Evolutionary conservation across 2,329 filamentous ascomycete species (phyloP), one percentile per base, ranked within the genome.

Genomic region (Trichophyton schoenleinii): DNA sequence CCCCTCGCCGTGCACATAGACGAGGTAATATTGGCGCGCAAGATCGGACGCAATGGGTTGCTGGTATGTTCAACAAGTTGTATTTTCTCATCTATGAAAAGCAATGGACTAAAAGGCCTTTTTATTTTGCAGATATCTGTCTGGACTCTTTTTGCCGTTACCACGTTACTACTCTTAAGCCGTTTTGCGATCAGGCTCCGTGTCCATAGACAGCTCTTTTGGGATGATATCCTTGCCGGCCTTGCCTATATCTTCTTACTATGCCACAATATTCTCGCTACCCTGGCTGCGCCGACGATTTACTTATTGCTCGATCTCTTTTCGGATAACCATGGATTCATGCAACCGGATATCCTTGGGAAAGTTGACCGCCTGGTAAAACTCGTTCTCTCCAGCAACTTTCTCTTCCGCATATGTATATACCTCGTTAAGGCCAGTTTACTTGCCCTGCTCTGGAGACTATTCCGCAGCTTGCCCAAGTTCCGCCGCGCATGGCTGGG

Each of bases 341-440:
- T 53, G 5, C 18, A 53, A 7, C 22, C 22, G 15, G 22, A 11
- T 31, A 4, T 59, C 28, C 59, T 61, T 57, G 6, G 25, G 2
- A 49, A 48, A 53, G 18, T 25, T 38, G 52, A 48, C 9, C n/a
- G 18, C 8, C 31, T 58, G 9, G 15, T 59, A 25, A 59, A 59
- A 41, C 57, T 59, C 18, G 20, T 42, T 13, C 41, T 59, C 22
- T 15, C 22, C 18, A 49, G 28, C 25, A 61, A 63, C 36, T 55
- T 63, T 36, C 20, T 63, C 22, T 63, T 59, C 22, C 20, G 22
- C 15, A 15, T 52, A 11, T 63, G 49, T 31, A 46, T 63, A 13
- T 63, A 59, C 25, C 18, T 57, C n/a, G 55, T 63, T 48, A 63
- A 63, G 31, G 59, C 36, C 22, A 63, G 62, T 38, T 58, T 63